Conservation (phyloP, 1,284 basidiomycete species). For the Tranzscheliella williamsii region DNA sequence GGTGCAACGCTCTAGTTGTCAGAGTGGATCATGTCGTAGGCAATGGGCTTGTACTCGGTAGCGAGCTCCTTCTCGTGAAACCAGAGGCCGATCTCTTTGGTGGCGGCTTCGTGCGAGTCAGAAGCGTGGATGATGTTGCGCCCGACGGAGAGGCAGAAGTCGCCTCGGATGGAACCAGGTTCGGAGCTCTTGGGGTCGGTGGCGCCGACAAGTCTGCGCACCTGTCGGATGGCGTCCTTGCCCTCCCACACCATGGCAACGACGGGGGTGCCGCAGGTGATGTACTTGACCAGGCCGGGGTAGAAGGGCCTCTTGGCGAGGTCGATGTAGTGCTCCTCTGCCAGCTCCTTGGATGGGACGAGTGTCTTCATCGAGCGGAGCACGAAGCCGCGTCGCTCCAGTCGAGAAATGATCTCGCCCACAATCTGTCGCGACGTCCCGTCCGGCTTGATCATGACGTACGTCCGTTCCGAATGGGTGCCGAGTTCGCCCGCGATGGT, state of each 20-base stretch:
- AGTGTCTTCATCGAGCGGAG: slow-evolving; percentile 24
- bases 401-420: slow-evolving; percentile 52
- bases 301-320: slow-evolving; percentile 53
- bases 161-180: slow-evolving; percentile 53
- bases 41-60: slow-evolving; percentile 62
- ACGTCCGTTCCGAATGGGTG: slow-evolving; percentile 62
- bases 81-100: slow-evolving; percentile 65
- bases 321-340: slow-evolving; percentile 55
- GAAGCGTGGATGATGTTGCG: slow-evolving; percentile 65
- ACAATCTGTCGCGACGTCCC: slow-evolving; percentile 53
- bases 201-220: slow-evolving; percentile 54
- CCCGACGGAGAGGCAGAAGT: slow-evolving; percentile 55
- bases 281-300: slow-evolving; percentile 47
- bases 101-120: slow-evolving; percentile 64
- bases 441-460: slow-evolving; percentile 63
- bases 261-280: slow-evolving; percentile 54
- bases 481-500: slow-evolving; percentile 64
- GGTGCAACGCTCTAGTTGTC: slow-evolving; percentile 51
- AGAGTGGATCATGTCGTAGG: slow-evolving; percentile 52
- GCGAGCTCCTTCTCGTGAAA: slow-evolving; percentile 63
- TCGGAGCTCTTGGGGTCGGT: slow-evolving; percentile 53
- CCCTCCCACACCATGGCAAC: slow-evolving; percentile 58
- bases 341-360: slow-evolving; percentile 35
- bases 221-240: slow-evolving; percentile 58
- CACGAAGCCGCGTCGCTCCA: slow-evolving; percentile 49